phyloP scores from a whole-genome alignment of 495 filamentous ascomycete genomes.

The Aspergillus nanangensis region DNA sequence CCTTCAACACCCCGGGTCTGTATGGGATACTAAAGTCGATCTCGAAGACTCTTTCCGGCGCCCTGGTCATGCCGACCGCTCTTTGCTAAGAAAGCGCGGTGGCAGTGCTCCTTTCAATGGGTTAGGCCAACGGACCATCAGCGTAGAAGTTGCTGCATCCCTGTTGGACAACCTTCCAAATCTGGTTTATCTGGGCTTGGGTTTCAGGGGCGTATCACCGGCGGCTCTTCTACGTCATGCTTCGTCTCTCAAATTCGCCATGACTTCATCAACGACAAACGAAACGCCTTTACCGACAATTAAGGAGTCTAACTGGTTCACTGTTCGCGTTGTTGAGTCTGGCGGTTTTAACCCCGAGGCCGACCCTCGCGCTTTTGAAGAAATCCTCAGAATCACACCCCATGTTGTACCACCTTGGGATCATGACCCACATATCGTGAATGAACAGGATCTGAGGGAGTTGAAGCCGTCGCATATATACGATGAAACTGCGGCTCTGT shows the following conservation, averaged over 20 bases:
- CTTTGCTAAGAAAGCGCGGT: conserved; percentile 14
- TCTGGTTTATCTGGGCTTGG: conserved; percentile 26
- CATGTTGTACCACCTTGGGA: conserved; percentile 36
- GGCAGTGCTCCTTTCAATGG: conserved; percentile 33
- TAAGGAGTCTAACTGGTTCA: conserved; percentile 41
- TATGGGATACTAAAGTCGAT: conserved; percentile 31
- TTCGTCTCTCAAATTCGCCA: conserved; percentile 21
- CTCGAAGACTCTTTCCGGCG: conserved; percentile 28
- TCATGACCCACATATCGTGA: conserved; percentile 11
- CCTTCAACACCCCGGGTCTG: conserved; percentile 18
- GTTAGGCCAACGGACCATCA: conserved; percentile 48
- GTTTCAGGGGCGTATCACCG: conserved; percentile 20
- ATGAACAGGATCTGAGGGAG: conserved; percentile 16
- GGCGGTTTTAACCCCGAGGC: conserved; percentile 31
- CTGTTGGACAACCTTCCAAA: conserved; percentile 50
- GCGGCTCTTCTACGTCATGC: conserved; percentile 17
- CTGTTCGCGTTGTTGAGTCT: conserved; percentile 50
- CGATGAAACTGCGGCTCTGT: conserved; percentile 31
- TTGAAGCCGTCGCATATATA: conserved; percentile 30
- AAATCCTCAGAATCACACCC: conserved; percentile 27
- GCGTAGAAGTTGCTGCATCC: conserved; percentile 52
- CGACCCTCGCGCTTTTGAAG: conserved; percentile 37
- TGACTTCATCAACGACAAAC: conserved; percentile 13
- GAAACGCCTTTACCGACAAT: conserved; percentile 21
- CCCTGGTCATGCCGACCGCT: conserved; percentile 12